Base-by-base conservation (phyloP, 306 rosid species). In the Pterocarpus macrocarpus region DNA sequence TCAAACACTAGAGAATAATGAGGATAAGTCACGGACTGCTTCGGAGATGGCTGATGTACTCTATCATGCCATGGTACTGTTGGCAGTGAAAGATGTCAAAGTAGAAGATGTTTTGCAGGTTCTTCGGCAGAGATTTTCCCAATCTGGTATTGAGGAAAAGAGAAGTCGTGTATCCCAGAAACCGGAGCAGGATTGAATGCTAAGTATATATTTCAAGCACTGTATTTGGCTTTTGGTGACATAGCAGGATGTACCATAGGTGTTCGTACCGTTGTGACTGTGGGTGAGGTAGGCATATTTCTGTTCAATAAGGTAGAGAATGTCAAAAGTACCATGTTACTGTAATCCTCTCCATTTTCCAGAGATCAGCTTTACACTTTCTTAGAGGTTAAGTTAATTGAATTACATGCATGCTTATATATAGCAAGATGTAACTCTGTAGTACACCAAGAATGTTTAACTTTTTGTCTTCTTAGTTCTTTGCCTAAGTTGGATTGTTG, bases 1-100 rank as follows among this genome's bases (percentile, higher is more conserved):
- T 82, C 88, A 81, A 85, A 93, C 98, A 58, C 80, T 93, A 7
- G 96, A 93, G 87, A 85, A 90, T 45, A 85, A 80, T 2, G 98
- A 93, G 88, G 91, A 86, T 69, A 88, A 81, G 84, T 79, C 89
- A 28, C 91, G 89, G 1, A 75, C 91, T 69, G 94, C 97, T 10
- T 93, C 97, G 8, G 97, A 93, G 89, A 89, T 90, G 91, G 98
- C 90, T 28, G 97, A 95, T 80, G 90, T 95, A 66, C 83, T 91
- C 59, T 95, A 93, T 44, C 99, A 95, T 76, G 82, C 91, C 69
- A 89, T 93, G 94, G 98, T 91, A 85, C 78, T 91, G 47, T 71
- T 93, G 72, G 92, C 93, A 39, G 47, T 68, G 11, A 86, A 87
- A 85, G 97, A 80, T 73, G 99, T 90, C 59, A 88, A 90, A 56